A percentile compares a stretch with the other conserved stretches of the same genome.
Evolutionary conservation across 257 asterid species (phyloP).

Genomic region (Datura wrightii): DNA sequence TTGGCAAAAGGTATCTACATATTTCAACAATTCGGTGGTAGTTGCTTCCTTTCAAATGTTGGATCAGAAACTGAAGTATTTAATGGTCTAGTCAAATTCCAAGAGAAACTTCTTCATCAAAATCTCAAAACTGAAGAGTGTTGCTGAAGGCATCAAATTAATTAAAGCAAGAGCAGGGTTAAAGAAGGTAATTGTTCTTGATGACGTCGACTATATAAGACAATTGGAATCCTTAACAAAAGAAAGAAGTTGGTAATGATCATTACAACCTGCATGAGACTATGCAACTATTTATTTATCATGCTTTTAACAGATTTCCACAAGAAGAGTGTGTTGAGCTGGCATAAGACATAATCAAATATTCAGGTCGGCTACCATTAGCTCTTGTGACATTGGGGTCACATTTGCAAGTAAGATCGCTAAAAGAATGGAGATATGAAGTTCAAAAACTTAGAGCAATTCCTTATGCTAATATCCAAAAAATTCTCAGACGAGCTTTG

Average conservation of each 20-base stretch:
- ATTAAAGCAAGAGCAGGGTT: background rate
- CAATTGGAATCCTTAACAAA: conserved; percentile 11
- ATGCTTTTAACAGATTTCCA: background rate
- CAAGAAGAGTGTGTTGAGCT: background rate
- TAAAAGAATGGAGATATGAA: background rate
- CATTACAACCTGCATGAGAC: background rate
- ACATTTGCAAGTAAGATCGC: background rate
- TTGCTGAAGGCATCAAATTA: background rate
- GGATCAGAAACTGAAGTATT: background rate
- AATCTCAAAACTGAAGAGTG: background rate
- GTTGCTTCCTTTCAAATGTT: background rate
- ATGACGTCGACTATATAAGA: background rate
- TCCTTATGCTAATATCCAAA: background rate
- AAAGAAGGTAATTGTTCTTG: background rate
- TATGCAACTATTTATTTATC: background rate
- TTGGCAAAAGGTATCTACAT: background rate
- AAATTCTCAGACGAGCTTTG: background rate
- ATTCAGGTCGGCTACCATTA: conserved; percentile 30
- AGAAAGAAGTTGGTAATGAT: conserved; percentile 22
- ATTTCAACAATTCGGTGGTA: background rate
- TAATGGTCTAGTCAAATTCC: background rate
- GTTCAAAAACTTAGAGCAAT: background rate
- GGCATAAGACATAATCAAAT: background rate
- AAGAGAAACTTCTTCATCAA: background rate
- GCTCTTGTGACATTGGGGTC: conserved; percentile 27